These are phyloP conservation scores for Chaetomium olivaceum DNA, from an alignment of 2,329 filamentous ascomycete species.

Conservation along the genomic window DNA sequence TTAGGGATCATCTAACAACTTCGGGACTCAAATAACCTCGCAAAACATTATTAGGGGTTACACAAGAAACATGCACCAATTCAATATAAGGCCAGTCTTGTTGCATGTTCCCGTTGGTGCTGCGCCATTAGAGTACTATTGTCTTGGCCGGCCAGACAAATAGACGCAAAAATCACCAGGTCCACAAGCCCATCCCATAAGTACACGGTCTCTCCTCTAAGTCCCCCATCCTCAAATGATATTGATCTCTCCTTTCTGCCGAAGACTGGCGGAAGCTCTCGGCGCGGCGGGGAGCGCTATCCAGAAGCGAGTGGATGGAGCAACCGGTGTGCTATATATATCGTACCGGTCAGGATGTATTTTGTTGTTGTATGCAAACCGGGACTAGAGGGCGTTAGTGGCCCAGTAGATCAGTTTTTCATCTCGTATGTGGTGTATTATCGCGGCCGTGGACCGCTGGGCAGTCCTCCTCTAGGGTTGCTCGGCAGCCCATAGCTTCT, in stretches of 20 bases:
- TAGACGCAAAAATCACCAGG: background rate
- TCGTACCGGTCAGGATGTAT: background rate
- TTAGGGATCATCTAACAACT: background rate
- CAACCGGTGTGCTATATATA: background rate
- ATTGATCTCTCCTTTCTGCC: too few relatives aligned
- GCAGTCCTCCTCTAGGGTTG: conserved; percentile 46
- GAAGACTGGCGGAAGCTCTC: background rate
- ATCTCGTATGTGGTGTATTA: conserved; percentile 33
- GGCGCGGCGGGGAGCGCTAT: background rate
- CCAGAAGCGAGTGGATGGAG: background rate
- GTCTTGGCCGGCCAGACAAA: conserved; percentile 2
- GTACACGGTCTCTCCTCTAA: background rate
- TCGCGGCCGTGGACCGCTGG: conserved; percentile 44
- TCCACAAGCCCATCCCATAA: background rate
- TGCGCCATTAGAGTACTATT: background rate
- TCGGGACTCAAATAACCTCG: background rate
- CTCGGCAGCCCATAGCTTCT: conserved; percentile 48
- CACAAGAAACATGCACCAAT: background rate
- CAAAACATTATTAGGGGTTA: background rate
- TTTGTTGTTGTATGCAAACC: background rate
- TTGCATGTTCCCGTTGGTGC: background rate
- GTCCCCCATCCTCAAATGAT: background rate
- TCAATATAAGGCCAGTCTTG: background rate
- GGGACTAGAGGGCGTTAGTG: background rate
- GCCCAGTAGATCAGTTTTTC: background rate